Base-by-base conservation (phyloP, 1,284 basidiomycete genomes). In the Marasmius sp. region DNA sequence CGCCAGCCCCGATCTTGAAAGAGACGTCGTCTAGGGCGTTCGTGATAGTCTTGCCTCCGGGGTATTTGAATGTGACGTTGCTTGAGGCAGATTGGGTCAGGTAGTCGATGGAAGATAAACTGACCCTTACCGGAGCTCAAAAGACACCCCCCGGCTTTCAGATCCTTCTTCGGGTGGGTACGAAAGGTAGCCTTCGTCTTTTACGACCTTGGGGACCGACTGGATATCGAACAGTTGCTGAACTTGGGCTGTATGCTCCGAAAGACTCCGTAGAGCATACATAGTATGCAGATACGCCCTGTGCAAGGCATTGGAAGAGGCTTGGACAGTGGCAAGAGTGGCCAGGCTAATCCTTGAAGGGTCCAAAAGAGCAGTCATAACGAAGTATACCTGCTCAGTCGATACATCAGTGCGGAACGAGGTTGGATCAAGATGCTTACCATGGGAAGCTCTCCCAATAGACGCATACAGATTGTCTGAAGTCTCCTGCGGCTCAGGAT, bases 51-150 rank as follows among this genome's bases (percentile, higher is more conserved):
- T 80, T 75, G 54, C 69, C 72, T 9, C 76, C 77, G 0, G 81
- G 81, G 64, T 85, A 86, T 1, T 71, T 66, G 60, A 85, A 85
- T 0, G 71, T 72, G 2, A 85, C 75, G 39, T 83, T 68, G 11
- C 80, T 81, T 45, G 2, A 48, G 14, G 11, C n/a, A 43, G 8
- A 6, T 3, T 1, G 18, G 33, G 36, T 9, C 37, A 18, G 60
- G 41, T 49, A 5, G 58, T 33, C 7, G n/a, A 6, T 27, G 14
- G 53, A 18, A 16, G 62, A 18, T 49, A 20, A 12, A 18, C 10
- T 10, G 11, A 27, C 48, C 48, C 62, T 16, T 64, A 79, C 79
- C 64, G 65, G 1, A 81, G 61, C 58, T 79, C 73, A 27, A 80
- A 70, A 0, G 66, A 63, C 72, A 79, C 75, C 0, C 79, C 79